Base-by-base conservation (phyloP, 2,329 filamentous ascomycete genomes). In the Claviceps citrina region DNA sequence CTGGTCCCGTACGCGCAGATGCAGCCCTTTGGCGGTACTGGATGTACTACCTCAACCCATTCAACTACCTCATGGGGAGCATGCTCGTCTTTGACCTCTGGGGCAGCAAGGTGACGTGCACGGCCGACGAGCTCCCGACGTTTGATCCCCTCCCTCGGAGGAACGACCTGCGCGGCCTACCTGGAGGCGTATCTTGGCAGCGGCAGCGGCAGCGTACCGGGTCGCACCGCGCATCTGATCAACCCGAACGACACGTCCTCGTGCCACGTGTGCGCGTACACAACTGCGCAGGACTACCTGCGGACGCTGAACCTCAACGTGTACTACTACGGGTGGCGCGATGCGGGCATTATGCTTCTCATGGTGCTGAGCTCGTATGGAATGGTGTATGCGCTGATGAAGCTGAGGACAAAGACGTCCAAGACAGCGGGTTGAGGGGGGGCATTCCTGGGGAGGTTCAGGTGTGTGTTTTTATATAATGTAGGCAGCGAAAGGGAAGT, bases 1-100 rank as follows among this genome's bases (percentile, higher is more conserved):
- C 64, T 84, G 5, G 81, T 85, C 0, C 80, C 81, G 0, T 83
- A 78, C 46, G 50, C 50, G 0, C 66, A 68, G 20, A 66, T 86
- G 18, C 70, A 75, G 7, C 49, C 56, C 0, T 85, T 85, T 86
- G 81, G 81, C 61, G 64, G 19, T 70, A 68, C 46, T 81, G 76
- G 75, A 68, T 80, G 5, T 77, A 76, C 57, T 76, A 63, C 39
- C 51, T 75, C 13, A 71, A 77, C 48, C 73, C 73, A 0, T 77
- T 76, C 61, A 75, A 70, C 57, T 78, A 77, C 43, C 58, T 78
- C 4, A 71, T 77, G 56, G 67, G 70, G 4, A 62, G 62, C 24
- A 63, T 78, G 57, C 55, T 77, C 5, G 61, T 64, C 1, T 75
- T 77, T 39, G 59, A 56, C 13, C 43, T 70, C 6, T 75, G 63